These are phyloP conservation scores for Lecanicillium sp. DNA, from an alignment of 2,329 filamentous ascomycete species.

Conservation along the genomic window DNA sequence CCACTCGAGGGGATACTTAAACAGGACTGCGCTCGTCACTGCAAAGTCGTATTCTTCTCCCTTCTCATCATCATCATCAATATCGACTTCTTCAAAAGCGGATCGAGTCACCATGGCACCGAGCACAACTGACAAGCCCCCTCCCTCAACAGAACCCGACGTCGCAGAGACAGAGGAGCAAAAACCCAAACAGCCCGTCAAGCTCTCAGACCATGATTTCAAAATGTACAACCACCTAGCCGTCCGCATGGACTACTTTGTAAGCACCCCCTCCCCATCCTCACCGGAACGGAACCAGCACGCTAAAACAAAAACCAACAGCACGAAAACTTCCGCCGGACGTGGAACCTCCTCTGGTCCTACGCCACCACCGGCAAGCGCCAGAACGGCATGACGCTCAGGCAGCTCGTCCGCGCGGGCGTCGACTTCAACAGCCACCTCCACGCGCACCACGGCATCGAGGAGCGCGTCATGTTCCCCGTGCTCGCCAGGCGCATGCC, in stretches of 20 bases:
- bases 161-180: constrained; percentile 1
- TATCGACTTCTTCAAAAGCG: no score
- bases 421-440: constrained; percentile 66
- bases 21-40: no score
- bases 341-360: constrained; percentile 65
- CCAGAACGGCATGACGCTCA: constrained; percentile 57
- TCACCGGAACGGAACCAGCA: neutral
- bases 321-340: constrained; percentile 71
- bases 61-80: no score
- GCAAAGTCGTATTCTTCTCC: no score
- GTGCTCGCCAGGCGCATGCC: constrained; percentile 71
- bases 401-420: constrained; percentile 61
- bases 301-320: constrained; percentile 25
- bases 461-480: constrained; percentile 78
- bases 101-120: no score
- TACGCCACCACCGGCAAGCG: constrained; percentile 56
- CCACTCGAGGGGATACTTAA: no score
- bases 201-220: constrained; percentile 60
- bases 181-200: constrained; percentile 43
- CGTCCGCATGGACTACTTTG: constrained; percentile 68
- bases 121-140: no score
- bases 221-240: constrained; percentile 65
- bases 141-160: no score
- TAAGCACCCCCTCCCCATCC: constrained; percentile 30
- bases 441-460: constrained; percentile 73